A percentile compares a stretch with the other conserved stretches of the same genome.
phyloP scores from a whole-genome alignment of 495 filamentous ascomycete genomes.

The Aspergillus cristatus region DNA sequence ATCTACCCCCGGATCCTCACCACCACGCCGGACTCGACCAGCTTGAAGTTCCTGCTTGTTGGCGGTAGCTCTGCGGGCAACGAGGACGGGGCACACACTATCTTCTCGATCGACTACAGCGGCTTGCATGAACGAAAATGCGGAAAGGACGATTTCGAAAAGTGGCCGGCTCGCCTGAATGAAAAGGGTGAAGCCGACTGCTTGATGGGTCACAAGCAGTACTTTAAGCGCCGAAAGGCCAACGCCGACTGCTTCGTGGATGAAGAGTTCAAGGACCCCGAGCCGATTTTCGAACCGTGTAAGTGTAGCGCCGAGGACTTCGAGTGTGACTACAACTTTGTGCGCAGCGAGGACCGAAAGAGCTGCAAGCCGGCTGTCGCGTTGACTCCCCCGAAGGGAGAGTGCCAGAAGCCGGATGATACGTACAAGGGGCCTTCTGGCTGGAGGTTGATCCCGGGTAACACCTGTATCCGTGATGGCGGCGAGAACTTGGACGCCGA shows the following conservation, averaged over 20 bases:
- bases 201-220: conserved; percentile 91
- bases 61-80: conserved; percentile 37
- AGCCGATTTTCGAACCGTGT: conserved; percentile 57
- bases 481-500: conserved; percentile 36
- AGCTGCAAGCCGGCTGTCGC: conserved; percentile 54
- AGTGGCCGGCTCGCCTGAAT: conserved; percentile 77
- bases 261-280: conserved; percentile 68
- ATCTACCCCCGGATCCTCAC: conserved; percentile 61
- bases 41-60: conserved; percentile 76
- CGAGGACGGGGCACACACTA: conserved; percentile 35
- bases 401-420: conserved; percentile 56
- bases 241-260: conserved; percentile 84
- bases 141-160: conserved; percentile 69
- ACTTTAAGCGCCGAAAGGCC: conserved; percentile 69
- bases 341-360: conserved; percentile 50
- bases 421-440: conserved; percentile 79
- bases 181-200: conserved; percentile 73
- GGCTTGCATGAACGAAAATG: conserved; percentile 75
- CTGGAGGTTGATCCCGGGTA: conserved; percentile 86
- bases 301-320: conserved; percentile 76
- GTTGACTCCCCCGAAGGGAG: conserved; percentile 42
- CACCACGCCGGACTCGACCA: conserved; percentile 83
- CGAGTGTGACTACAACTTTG: conserved; percentile 91
- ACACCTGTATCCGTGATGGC: conserved; percentile 61
- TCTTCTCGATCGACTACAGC: conserved; percentile 74